These are phyloP conservation scores for Lablab purpureus DNA, from an alignment of 306 rosid genomes.

Conservation along the genomic window DNA sequence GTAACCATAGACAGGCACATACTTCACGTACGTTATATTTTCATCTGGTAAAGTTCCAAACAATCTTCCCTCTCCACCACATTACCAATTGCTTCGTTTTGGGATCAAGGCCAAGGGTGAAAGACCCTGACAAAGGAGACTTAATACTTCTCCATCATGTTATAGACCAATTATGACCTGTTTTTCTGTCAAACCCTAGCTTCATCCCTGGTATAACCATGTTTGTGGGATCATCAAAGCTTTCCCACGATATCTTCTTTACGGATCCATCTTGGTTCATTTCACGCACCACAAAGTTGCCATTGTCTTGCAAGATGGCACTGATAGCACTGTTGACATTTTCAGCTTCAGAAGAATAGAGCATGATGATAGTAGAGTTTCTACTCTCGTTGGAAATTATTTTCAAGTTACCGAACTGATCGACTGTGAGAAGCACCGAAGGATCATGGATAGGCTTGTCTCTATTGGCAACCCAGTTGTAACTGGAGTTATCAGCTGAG, in stretches of 20 bases:
- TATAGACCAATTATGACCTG: not conserved
- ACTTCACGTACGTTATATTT: too few relatives aligned
- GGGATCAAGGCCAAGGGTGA: constrained; percentile 19
- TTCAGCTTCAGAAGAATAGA: not conserved
- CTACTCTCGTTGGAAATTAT: not conserved
- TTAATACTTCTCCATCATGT: not conserved
- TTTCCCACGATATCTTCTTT: not conserved
- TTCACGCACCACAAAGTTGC: not conserved
- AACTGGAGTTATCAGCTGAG: not conserved
- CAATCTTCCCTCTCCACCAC: not conserved
- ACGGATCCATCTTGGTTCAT: constrained; percentile 2
- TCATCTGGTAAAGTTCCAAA: too few relatives aligned
- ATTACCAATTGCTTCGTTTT: not conserved
- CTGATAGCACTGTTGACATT: not conserved
- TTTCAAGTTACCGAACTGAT: not conserved
- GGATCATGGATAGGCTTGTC: not conserved
- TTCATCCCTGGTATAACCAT: not conserved
- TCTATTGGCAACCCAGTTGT: constrained; percentile 16
- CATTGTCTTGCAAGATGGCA: not conserved
- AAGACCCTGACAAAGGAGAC: constrained; percentile 11
- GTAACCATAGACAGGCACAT: too few relatives aligned
- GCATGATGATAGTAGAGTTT: not conserved
- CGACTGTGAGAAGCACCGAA: not conserved
- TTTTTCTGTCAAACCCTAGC: not conserved
- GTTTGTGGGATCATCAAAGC: not conserved